Conservation (phyloP, 177 flowering plant genomes). For the Tripterygium wilfordii region DNA sequence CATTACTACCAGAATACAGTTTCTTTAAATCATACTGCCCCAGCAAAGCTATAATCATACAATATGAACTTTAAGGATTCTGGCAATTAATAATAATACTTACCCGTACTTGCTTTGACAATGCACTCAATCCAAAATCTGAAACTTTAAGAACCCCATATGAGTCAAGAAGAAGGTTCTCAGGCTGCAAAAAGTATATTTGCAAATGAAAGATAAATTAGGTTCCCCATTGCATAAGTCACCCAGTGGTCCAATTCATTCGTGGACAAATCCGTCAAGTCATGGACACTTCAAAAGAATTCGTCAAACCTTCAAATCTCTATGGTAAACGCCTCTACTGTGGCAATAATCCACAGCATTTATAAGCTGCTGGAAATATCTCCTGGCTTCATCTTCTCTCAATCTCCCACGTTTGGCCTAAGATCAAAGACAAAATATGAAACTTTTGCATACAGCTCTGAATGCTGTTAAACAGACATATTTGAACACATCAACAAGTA, state of each 20-base stretch:
- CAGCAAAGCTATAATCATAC: too few relatives aligned
- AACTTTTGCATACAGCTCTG: too few relatives aligned
- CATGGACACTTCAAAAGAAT: too few relatives aligned
- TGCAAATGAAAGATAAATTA: constrained; percentile 1
- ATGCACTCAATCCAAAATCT: constrained; percentile 93
- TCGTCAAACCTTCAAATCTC: constrained; percentile 75
- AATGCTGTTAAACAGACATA: too few relatives aligned
- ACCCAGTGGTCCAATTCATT: too few relatives aligned
- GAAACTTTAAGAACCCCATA: constrained; percentile 80
- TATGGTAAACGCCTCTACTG: constrained; percentile 88
- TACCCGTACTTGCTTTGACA: constrained; percentile 75
- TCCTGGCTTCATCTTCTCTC: constrained; percentile 83
- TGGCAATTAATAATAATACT: constrained; percentile 9
- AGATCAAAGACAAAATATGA: constrained; percentile 2
- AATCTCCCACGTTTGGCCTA: constrained; percentile 76
- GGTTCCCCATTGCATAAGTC: too few relatives aligned
- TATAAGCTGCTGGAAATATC: constrained; percentile 91
- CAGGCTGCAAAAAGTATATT: constrained; percentile 57
- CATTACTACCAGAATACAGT: too few relatives aligned
- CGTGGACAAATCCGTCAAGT: too few relatives aligned
- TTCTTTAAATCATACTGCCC: too few relatives aligned
- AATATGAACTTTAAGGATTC: too few relatives aligned
- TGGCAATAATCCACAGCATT: constrained; percentile 96
- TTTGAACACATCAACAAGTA: too few relatives aligned
- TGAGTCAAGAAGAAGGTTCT: constrained; percentile 78